phyloP scores from a whole-genome alignment of 2,329 filamentous ascomycete genomes.

The Hirsutella thompsonii region DNA sequence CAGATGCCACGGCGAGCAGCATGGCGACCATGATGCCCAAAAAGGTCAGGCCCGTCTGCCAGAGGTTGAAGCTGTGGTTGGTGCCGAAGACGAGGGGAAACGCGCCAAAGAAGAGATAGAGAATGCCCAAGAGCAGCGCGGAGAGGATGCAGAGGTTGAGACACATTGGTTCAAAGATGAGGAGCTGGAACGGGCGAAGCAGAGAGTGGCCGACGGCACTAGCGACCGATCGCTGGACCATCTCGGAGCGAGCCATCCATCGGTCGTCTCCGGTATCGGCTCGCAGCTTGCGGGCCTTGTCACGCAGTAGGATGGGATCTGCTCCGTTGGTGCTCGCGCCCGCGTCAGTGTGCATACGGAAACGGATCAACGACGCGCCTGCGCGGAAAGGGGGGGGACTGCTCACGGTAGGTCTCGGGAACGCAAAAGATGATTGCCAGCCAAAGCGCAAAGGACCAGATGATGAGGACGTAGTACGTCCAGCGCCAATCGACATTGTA shows the following conservation, averaged over 20 bases:
- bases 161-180: constrained; percentile 76
- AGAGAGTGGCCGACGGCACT: constrained; percentile 46
- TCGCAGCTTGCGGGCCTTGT: constrained; percentile 58
- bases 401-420: constrained; percentile 71
- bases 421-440: constrained; percentile 56
- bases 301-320: constrained; percentile 57
- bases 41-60: constrained; percentile 71
- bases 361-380: too few relatives aligned
- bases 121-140: constrained; percentile 71
- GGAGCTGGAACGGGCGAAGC: constrained; percentile 63
- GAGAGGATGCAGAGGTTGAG: constrained; percentile 71
- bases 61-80: constrained; percentile 65
- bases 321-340: neutral
- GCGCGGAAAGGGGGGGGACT: neutral
- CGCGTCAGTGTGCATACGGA: neutral
- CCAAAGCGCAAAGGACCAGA: constrained; percentile 61
- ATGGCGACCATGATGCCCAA: constrained; percentile 59
- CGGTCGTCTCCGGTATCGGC: constrained; percentile 65
- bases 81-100: constrained; percentile 68
- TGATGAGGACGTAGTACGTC: constrained; percentile 75
- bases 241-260: constrained; percentile 70
- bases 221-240: constrained; percentile 51
- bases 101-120: constrained; percentile 86
- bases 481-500: constrained; percentile 62
- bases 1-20: constrained; percentile 45